Base-by-base conservation (phyloP, 169 alveolate genomes). In the Eimeria maxima region DNA sequence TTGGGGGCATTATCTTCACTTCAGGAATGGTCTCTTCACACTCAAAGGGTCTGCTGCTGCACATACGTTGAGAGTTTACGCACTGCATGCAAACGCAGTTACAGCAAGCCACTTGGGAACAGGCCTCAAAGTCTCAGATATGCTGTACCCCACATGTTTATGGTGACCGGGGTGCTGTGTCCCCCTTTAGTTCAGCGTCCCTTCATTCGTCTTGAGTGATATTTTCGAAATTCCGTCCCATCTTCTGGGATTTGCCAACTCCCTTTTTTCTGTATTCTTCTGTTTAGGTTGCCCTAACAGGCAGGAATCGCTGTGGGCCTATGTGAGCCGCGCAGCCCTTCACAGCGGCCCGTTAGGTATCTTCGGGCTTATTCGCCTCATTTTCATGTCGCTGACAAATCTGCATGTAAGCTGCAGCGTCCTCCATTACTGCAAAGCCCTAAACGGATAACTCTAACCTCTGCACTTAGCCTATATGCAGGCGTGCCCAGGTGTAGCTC, bases 1-100 rank as follows among this genome's bases (percentile, higher is more conserved):
- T 86, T 2, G 93, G 93, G 3, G 93, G 93, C 80, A 86, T 86
- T n/a, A 86, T 86, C 57, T 86, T 86, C 63, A 86, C 93, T 55
- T 86, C 93, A 45, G 93, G 93, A 33, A 86, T 86, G 93, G 93
- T 86, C 27, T 86, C 93, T 7, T 27, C 80, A 22, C 42, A 86
- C 45, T 24, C 93, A 24, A 86, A 86, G 78, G 93, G 93, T 86
- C 10, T 18, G 93, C 80, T 11, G 57, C 38, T 42, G 78, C 44
- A 2, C 10, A 44, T 67, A n/a, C 22, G 7, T 45, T 7, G 47
- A 67, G 20, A 29, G 7, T 27, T 7, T 67, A 67, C 0, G 29
- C 47, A 29, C 78, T 67, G 78, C 78, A 27, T 67, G 0, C 47
- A 67, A 67, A 29, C 45, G 27, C 50, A 27, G 13, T 13, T 47